Percentiles rank a stretch among this genome's conserved stretches.
Evolutionary conservation across 805 yeast species (phyloP).

Genomic region (Kurtzmaniella fragi): DNA sequence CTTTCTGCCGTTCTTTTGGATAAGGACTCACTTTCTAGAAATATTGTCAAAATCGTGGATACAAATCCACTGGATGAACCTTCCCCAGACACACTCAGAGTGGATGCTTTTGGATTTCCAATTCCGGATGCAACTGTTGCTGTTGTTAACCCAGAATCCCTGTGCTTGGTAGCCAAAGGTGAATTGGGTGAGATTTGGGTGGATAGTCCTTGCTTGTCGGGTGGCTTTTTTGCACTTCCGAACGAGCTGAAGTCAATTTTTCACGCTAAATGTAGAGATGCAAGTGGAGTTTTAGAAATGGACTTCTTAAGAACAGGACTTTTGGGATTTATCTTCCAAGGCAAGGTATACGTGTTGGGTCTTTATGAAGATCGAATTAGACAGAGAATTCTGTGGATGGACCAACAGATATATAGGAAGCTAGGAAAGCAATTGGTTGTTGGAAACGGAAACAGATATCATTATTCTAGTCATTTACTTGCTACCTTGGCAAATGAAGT

Average conservation of each 20-base stretch:
- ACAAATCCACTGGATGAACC: conserved; percentile 51
- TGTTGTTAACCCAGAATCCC: conserved; percentile 89
- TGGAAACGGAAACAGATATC: conserved; percentile 50
- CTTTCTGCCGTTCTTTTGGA: conserved; percentile 68
- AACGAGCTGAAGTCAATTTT: conserved; percentile 66
- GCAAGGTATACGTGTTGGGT: conserved; percentile 84
- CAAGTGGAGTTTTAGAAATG: conserved; percentile 62
- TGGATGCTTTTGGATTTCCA: conserved; percentile 93
- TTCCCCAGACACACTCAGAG: conserved; percentile 44
- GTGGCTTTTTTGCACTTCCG: conserved; percentile 78
- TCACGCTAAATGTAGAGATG: conserved; percentile 75
- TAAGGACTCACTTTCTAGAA: conserved; percentile 65
- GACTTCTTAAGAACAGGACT: conserved; percentile 88
- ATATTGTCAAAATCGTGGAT: conserved; percentile 62
- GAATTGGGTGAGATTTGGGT: conserved; percentile 97
- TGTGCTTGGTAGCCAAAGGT: conserved; percentile 62
- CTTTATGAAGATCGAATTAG: conserved; percentile 87
- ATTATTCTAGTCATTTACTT: conserved; percentile 82
- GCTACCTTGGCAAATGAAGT: conserved; percentile 80
- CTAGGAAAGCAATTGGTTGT: conserved; percentile 26
- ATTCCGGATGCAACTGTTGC: conserved; percentile 92
- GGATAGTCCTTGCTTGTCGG: conserved; percentile 87
- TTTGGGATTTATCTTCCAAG: conserved; percentile 82
- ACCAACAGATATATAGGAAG: conserved; percentile 35
- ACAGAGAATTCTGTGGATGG: conserved; percentile 67